Evolutionary conservation across 208 protist species (phyloP).

Genomic region (Wallacemonas sp.): DNA sequence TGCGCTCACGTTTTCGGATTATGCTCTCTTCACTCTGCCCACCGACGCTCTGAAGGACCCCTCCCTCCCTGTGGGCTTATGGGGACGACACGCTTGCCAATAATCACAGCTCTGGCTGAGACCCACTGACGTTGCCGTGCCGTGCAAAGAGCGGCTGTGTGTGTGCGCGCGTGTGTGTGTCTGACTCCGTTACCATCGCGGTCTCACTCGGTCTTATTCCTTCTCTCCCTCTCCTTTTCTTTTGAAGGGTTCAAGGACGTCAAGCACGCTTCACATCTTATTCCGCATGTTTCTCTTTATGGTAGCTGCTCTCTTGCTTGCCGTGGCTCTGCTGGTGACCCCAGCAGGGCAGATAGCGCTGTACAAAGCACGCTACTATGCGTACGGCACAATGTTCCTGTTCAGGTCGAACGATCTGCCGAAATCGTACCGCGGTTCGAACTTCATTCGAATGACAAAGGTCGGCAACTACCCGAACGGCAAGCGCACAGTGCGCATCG

Average conservation of each 20-base stretch:
- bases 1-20: no score
- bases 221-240: neutral
- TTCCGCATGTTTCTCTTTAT: slow-evolving; percentile 70
- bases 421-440: slow-evolving; percentile 55
- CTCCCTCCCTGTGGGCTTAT: no score
- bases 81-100: no score
- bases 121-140: no score
- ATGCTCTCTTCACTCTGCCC: no score
- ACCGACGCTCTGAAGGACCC: no score
- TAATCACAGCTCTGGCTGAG: no score
- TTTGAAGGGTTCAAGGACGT: neutral
- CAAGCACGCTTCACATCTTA: neutral
- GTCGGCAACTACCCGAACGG: slow-evolving; percentile 27
- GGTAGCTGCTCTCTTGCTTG: slow-evolving; percentile 52
- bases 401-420: slow-evolving; percentile 71
- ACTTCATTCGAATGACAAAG: slow-evolving; percentile 58
- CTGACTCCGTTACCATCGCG: no score
- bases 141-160: no score
- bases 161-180: no score
- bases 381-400: slow-evolving; percentile 57
- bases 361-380: slow-evolving; percentile 56
- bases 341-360: slow-evolving; percentile 36
- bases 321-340: slow-evolving; percentile 41
- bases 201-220: no score
- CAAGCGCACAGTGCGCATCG: slow-evolving; percentile 69